Conservation (phyloP, 2,329 filamentous ascomycete genomes). For the Fusarium xylarioides region DNA sequence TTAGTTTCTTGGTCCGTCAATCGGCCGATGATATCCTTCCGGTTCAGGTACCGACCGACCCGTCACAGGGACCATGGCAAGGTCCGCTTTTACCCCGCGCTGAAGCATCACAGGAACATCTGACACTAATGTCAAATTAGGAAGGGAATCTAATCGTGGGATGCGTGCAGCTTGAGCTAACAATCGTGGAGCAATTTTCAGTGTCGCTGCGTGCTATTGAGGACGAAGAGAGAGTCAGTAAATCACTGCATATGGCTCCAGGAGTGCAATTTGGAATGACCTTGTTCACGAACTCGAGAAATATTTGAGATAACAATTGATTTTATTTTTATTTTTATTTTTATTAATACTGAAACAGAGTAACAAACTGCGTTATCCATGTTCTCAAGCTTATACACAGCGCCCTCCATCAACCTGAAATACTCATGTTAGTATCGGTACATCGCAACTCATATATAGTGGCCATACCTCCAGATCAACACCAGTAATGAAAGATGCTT, state of each 20-base stretch:
- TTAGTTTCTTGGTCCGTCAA: background rate
- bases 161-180: accelerated
- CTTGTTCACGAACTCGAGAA: accelerated
- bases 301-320: accelerated
- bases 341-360: no score
- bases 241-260: background rate
- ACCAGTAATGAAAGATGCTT: conserved; percentile 76
- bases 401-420: conserved; percentile 12
- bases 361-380: no score
- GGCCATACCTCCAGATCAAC: conserved; percentile 65
- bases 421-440: background rate
- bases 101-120: background rate
- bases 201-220: no score
- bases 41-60: background rate
- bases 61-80: background rate
- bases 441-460: accelerated
- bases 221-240: no score
- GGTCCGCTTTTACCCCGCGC: conserved; percentile 2
- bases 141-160: background rate
- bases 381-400: background rate
- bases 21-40: background rate
- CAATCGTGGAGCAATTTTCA: no score
- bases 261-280: accelerated
- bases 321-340: accelerated
- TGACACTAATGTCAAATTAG: background rate